These are phyloP conservation scores for Microdochium nivale DNA, from an alignment of 2,329 filamentous ascomycete species.

Conservation along the genomic window DNA sequence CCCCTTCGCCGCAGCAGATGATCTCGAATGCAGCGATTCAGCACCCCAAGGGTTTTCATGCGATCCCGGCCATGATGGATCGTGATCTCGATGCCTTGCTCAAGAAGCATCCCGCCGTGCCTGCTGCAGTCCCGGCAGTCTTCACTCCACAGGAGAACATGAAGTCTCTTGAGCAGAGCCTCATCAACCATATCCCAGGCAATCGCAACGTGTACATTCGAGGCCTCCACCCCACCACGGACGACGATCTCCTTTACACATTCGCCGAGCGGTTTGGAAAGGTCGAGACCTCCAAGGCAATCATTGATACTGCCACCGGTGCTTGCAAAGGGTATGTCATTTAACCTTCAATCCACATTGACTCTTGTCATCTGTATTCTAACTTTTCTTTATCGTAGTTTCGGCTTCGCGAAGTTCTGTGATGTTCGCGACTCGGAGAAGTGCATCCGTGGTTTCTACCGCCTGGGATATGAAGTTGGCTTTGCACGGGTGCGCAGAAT, in stretches of 20 bases:
- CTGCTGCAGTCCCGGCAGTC: slow-evolving; percentile 80
- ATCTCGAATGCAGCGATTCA: slow-evolving; percentile 27
- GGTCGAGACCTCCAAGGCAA: slow-evolving; percentile 96
- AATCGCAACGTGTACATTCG: slow-evolving; percentile 99
- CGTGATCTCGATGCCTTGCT: slow-evolving; percentile 55
- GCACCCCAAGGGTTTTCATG: slow-evolving; percentile 29
- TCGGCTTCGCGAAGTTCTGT: slow-evolving; percentile 94
- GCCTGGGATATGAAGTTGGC: slow-evolving; percentile 92
- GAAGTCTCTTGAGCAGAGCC: slow-evolving; percentile 85
- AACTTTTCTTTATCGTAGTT: slow-evolving; percentile 46
- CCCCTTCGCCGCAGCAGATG: slow-evolving; percentile 56
- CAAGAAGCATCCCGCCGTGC: slow-evolving; percentile 72
- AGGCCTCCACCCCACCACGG: slow-evolving; percentile 88
- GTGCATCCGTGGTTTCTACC: slow-evolving; percentile 92
- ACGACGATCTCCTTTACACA: slow-evolving; percentile 75
- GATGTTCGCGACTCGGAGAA: slow-evolving; percentile 83
- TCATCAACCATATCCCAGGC: slow-evolving; percentile 83
- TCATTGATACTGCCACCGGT: slow-evolving; percentile 88
- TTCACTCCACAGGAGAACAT: slow-evolving; percentile 77
- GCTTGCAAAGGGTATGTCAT: slow-evolving; percentile 83
- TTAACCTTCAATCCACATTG: neutral
- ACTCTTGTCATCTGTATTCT: slow-evolving; percentile 1
- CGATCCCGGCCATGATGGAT: slow-evolving; percentile 28
- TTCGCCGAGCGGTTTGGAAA: slow-evolving; percentile 86
- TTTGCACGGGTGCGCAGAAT: slow-evolving; percentile 69